phyloP scores from a whole-genome alignment of 202 grass and related monocot genomes.

The Carex arenaria region DNA sequence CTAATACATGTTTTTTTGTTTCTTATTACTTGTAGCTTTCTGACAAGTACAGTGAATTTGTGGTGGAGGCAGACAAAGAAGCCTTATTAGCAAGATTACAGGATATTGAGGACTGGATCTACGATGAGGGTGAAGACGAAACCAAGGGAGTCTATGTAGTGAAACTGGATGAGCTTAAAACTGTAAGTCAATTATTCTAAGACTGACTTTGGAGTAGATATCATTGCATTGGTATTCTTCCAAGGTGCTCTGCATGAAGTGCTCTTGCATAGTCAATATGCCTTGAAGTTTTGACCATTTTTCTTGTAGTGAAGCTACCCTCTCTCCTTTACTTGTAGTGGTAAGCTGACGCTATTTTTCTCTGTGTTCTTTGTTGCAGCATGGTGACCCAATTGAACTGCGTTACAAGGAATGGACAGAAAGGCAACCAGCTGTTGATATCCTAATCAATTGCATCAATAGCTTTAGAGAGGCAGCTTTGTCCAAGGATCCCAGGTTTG shows the following conservation, averaged over 20 bases:
- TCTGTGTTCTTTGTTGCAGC: slow-evolving; percentile 28
- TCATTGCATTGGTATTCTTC: background rate
- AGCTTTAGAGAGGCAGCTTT: slow-evolving; percentile 81
- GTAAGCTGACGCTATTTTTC: background rate
- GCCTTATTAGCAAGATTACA: slow-evolving; percentile 61
- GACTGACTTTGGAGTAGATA: background rate
- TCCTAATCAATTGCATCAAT: slow-evolving; percentile 68
- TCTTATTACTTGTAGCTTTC: slow-evolving; percentile 47
- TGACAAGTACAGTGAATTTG: slow-evolving; percentile 76
- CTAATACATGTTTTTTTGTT: background rate
- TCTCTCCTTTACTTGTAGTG: background rate
- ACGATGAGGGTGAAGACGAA: slow-evolving; percentile 98
- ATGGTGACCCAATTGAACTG: slow-evolving; percentile 63
- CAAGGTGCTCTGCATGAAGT: background rate
- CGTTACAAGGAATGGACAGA: slow-evolving; percentile 72
- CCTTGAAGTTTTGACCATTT: background rate
- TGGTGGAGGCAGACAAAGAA: slow-evolving; percentile 59
- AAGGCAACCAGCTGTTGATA: slow-evolving; percentile 49
- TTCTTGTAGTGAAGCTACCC: background rate
- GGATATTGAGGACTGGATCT: slow-evolving; percentile 94
- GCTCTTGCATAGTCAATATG: background rate
- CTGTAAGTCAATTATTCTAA: slow-evolving; percentile 23
- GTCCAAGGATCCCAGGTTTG: slow-evolving; percentile 73
- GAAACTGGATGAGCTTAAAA: slow-evolving; percentile 84
- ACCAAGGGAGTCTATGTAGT: slow-evolving; percentile 93